Evolutionary conservation across 164 flowering plant species (phyloP), one percentile per base, ranked within the genome.

Genomic region (Aristolochia fimbriata): DNA sequence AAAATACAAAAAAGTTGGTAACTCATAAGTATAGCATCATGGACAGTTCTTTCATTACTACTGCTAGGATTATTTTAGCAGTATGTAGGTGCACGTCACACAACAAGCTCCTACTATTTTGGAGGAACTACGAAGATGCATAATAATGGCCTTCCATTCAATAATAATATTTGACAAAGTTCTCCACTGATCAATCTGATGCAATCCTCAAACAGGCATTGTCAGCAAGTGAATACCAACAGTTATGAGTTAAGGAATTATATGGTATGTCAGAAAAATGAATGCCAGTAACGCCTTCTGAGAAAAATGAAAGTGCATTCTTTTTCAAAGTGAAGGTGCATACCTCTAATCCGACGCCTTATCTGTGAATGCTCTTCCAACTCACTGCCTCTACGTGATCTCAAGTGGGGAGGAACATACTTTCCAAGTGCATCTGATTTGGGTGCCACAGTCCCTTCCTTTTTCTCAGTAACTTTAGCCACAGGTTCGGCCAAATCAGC

Each of bases 351-450:
- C 21, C 76, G 76, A 65, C 83, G 84, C 31, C 97, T 91, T 13
- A 79, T 68, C 72, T 82, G 86, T 65, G 74, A 60, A 64, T 74
- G 48, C 69, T 88, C 95, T 64, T 75, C 84, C 15, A 84, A 74
- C 51, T 83, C 88, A 69, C 59, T 75, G 55, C 74, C 66, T 10
- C 59, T 68, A 45, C n/a, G 73, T 59, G 80, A 47, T 74, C 97
- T 85, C 68, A 85, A 67, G 63, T 85, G 93, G 50, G 97, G 99
- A 74, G 91, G 74, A 24, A 86, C 71, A 67, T 88, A 93, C 68
- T 78, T 85, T 31, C 59, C 73, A 64, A 50, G 66, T 20, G 23
- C 62, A 54, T 52, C 62, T 12, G 45, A 4, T 45, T 33, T 60
- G 51, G 73, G 24, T 13, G 48, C 64, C 52, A 55, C 60, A 9